Conservation (phyloP, 1,139 yeast species). For the Taiozyma sp. region DNA sequence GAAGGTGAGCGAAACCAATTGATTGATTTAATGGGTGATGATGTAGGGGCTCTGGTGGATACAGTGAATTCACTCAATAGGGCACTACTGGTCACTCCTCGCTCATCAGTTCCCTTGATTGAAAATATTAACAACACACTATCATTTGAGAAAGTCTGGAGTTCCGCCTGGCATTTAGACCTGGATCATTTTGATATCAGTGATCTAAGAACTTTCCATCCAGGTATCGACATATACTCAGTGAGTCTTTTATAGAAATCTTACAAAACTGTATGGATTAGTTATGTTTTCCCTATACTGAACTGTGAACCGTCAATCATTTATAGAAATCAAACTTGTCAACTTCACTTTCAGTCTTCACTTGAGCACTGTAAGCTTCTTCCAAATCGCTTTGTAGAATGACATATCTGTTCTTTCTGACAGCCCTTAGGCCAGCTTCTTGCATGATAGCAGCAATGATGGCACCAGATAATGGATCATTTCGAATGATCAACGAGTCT, state of each 20-base stretch:
- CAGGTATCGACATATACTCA: conserved; percentile 42
- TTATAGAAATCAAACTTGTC: conserved; percentile 98
- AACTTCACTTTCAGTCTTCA: conserved; percentile 90
- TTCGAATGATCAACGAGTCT: conserved; percentile 90
- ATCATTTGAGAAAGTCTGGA: conserved; percentile 36
- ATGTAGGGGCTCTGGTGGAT: conserved; percentile 20
- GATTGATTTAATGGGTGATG: conserved; percentile 35
- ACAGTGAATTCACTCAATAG: conserved; percentile 23
- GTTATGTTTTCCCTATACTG: neutral
- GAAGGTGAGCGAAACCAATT: conserved; percentile 26
- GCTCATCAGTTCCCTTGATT: conserved; percentile 34
- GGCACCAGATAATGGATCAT: conserved; percentile 97
- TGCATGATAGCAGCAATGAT: conserved; percentile 99
- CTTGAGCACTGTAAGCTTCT: conserved; percentile 96
- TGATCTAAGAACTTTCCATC: conserved; percentile 40
- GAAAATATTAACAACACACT: conserved; percentile 14
- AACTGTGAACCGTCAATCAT: conserved; percentile 29
- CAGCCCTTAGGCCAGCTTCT: conserved; percentile 98
- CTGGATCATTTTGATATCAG: conserved; percentile 62
- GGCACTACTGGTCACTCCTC: conserved; percentile 42
- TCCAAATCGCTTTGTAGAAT: conserved; percentile 93
- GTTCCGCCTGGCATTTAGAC: conserved; percentile 48
- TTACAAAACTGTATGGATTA: neutral
- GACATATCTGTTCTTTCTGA: conserved; percentile 95
- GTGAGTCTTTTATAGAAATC: conserved; percentile 6